Evolutionary conservation across 2,329 filamentous ascomycete genomes (phyloP), one percentile per base, ranked within the genome.

Genomic region (Bipolaris bicolor): DNA sequence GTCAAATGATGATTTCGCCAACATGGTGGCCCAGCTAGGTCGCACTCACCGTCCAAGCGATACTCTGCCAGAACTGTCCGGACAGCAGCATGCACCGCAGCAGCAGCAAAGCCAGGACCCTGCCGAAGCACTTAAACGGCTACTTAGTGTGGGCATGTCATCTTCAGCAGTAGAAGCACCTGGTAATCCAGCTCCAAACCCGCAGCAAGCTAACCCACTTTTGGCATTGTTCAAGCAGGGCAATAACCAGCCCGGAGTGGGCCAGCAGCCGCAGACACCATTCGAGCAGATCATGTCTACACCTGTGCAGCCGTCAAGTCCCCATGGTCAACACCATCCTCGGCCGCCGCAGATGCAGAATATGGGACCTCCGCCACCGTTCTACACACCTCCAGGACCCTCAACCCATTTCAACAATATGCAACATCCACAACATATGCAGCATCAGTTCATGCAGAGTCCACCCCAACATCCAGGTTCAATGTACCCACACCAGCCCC

Each of bases 251-350:
- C 58, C 61, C 40, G 53, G 54, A 44, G 43, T 29, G 9, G 55
- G 57, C 15, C 55, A 62, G 24, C 55, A 62, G 24, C 76, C 76
- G 3, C 65, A 57, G 37, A 85, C 84, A 5, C 83, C 86, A 7
- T 72, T 84, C 31, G 84, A 89, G 13, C 83, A 86, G 59, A 78
- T 80, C 16, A 75, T 80, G 49, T 70, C 74, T 5, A 80, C 83
- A 24, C 79, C 82, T 20, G 71, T 82, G 26, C 81, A 84, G 68
- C 85, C 87, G 13, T 79, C 77, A 39, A 85, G 83, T 40, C 86
- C 87, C 6, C 71, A 74, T 43, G 86, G 87, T 47, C 69, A 78
- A 31, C 78, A 79, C 44, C 82, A 86, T 68, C 81, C 84, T 54
- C 82, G 84, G 49, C 79, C 82, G 39, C 81, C 82, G 15, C 80